Evolutionary conservation across 1,284 basidiomycete species (phyloP), one percentile per base, ranked within the genome.

Genomic region (Fomes fomentarius): DNA sequence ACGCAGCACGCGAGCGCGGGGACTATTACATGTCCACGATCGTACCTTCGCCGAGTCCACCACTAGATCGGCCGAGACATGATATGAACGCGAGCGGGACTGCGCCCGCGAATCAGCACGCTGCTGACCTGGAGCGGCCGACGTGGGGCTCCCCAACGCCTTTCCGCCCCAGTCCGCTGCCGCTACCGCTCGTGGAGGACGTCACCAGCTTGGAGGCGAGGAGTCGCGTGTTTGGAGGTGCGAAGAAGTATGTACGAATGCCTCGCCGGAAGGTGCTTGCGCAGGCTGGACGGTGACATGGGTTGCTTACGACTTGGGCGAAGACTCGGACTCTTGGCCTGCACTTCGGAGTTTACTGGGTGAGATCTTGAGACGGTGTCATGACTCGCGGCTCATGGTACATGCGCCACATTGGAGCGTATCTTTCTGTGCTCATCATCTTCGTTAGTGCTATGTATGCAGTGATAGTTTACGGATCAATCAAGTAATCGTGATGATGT

Each of bases 131-230:
- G 53, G 54, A 54, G 50, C 60, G 43, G 56, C 51, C 44, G 45
- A 55, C 52, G 48, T 64, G 63, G 56, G 64, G 64, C 34, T 66
- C 64, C 43, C 51, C 63, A 26, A 54, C 39, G 39, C 63, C 63
- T 22, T 66, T 66, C 58, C 37, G 34, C 30, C 64, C 64, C 17
- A 66, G 64, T 41, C 47, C 54, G 44, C 56, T 66, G 38, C 63
- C 64, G 47, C 58, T 66, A 26, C 64, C 63, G 52, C 42, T 41
- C 14, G 58, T 62, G 46, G 55, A 58, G 38, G 47, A 52, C 19
- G 31, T 51, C n/a, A 44, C 35, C 33, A 39, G 39, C 14, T 34
- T 60, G 53, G 42, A 58, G 35, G 57, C 34, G 46, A 38, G 57
- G 45, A 57, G 55, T 14, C 42, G 47, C 3, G 54, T 39, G 35